Base-by-base conservation (phyloP, 129 eudicot species). In the Glebionis coronaria region DNA sequence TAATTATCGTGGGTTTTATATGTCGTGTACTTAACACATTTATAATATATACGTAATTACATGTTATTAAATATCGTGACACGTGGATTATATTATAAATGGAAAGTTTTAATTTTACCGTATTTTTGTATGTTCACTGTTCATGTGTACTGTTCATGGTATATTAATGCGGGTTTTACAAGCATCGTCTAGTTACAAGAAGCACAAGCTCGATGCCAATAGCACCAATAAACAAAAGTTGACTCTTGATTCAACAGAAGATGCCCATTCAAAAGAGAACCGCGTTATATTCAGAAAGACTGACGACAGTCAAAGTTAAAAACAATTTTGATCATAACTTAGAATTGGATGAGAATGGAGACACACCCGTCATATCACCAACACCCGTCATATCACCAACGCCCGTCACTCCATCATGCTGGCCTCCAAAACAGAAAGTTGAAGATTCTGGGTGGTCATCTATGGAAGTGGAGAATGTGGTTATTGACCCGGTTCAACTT, bases 401-500 rank as follows among this genome's bases (percentile, higher is more conserved):
- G 6, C 63, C 50, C 2, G 75, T 18, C 5, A 56, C 56, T 70
- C 73, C 82, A 46, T 12, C 35, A 0, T 57, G 50, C 66, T 44
- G 56, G 2, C n/a, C 68, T 11, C 23, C 38, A 7, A 65, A 65
- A 70, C 70, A 72, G n/a, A 18, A 61, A 0, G 31, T 69, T 51
- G 84, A 78, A 31, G 14, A 69, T 55, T 82, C 76, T 13, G 84
- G 80, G 13, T 80, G 88, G 88, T 83, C 85, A 20, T 74, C 83
- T 27, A 73, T 73, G 62, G 86, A 86, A 16, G 69, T 86, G 35
- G 82, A 75, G 56, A 73, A 58, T 47, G 77, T 86, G 86, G 86
- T 77, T 6, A 75, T 86, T 38, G 86, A 81, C 54, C 84, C 88
- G 10, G 42, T 69, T 60, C 86, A 83, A 49, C 71, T 86, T 56